These are phyloP conservation scores for Neonectria neomacrospora DNA, from an alignment of 2,329 filamentous ascomycete genomes.

Conservation along the genomic window DNA sequence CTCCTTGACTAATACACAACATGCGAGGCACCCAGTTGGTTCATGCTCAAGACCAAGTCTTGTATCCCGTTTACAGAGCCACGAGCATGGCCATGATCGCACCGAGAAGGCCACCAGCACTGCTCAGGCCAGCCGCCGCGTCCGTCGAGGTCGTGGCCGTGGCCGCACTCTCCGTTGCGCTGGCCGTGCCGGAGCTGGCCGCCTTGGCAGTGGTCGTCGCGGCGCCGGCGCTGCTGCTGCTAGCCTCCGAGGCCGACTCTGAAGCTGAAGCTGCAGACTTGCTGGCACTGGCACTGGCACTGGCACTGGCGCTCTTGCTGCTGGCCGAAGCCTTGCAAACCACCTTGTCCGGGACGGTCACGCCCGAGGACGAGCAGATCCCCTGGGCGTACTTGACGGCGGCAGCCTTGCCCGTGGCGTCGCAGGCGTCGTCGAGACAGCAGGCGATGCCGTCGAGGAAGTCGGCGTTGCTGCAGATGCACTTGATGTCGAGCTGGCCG, in stretches of 20 bases:
- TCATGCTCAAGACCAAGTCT: not conserved
- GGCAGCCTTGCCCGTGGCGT: slow-evolving; percentile 45
- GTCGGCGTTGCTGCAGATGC: slow-evolving; percentile 54
- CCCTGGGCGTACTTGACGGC: slow-evolving; percentile 53
- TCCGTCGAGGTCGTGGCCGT: slow-evolving; percentile 15
- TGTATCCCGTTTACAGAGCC: slow-evolving; percentile 40
- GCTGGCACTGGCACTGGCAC: slow-evolving; percentile 22
- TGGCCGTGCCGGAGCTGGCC: slow-evolving; percentile 1
- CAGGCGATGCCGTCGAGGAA: slow-evolving; percentile 56
- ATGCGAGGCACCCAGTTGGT: not conserved
- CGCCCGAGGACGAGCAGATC: slow-evolving; percentile 52
- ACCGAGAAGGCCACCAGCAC: slow-evolving; percentile 40
- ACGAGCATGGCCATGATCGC: slow-evolving; percentile 44
- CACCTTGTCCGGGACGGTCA: slow-evolving; percentile 51
- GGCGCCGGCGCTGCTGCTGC: not conserved
- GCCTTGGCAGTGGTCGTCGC: slow-evolving; percentile 3
- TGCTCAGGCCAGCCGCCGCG: slow-evolving; percentile 23
- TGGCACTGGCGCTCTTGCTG: slow-evolving; percentile 18
- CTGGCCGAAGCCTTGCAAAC: slow-evolving; percentile 45
- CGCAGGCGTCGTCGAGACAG: slow-evolving; percentile 53
- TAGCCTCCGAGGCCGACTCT: not conserved
- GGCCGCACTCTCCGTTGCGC: slow-evolving; percentile 11
- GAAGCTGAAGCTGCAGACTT: not conserved
- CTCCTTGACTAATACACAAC: not conserved
- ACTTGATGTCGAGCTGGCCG: slow-evolving; percentile 51